Evolutionary conservation across 306 rosid species (phyloP), one percentile per base, ranked within the genome.

Genomic region (Vigna nakashimae): DNA sequence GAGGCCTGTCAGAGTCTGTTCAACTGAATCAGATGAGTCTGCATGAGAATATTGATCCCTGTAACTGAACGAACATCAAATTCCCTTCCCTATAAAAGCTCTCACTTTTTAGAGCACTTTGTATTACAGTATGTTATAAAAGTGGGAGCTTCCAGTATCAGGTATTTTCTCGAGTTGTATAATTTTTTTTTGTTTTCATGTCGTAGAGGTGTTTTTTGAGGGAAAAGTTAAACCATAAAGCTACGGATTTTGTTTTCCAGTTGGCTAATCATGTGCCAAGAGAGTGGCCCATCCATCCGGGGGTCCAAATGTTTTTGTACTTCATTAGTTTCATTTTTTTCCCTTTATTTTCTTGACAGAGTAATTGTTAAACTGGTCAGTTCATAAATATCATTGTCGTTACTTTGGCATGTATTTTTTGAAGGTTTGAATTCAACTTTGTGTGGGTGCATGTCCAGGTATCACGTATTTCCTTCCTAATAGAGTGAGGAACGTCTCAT

Each of bases 161-260:
- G 91, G 89, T 87, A 79, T 74, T 87, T 88, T 71, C 75, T 86
- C 51, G 91, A 92, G 94, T 77, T 95, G 98, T 95, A 92, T 85
- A 95, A 89, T 84, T 88, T 83, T 68, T 42, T 66, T 69, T 59
- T 10, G 20, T 76, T 80, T 83, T 74, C 83, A 78, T 88, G 91
- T 88, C 83, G 75, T 89, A 88, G 93, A 80, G 73, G 80, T 85
- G 95, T 84, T 86, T 90, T 76, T 80, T 80, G 89, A 82, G 94
- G 88, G 82, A 83, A 79, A 85, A 74, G 86, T 77, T 36, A 68
- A 74, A 86, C 89, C 92, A 83, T 84, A 77, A 89, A 87, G 87
- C 88, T 85, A 79, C 79, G 91, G 92, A 90, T 86, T 91, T 95
- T 91, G 91, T 80, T 87, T 84, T 83, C 81, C 64, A 72, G 62